Evolutionary conservation across 371 early-diverging fungal species (phyloP), one percentile per base, ranked within the genome.

Genomic region (Enterospora canceri): DNA sequence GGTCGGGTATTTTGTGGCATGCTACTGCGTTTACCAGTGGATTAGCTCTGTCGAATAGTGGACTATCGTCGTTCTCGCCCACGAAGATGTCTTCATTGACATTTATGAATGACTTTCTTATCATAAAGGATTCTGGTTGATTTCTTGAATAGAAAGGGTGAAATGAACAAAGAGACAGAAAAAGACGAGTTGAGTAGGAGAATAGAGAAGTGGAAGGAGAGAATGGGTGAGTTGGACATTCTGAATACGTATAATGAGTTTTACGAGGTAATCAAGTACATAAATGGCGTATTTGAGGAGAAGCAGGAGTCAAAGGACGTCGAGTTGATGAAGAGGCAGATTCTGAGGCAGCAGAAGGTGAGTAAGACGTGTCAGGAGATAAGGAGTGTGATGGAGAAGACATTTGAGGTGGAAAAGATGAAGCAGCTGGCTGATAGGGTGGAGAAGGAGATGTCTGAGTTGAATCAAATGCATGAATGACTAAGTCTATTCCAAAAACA

Each of bases 1-100:
- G 15, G 31, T 69, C 70, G 8, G 65, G 35, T 4, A 69, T 65
- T 12, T 28, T 40, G 28, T 69, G 70, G 49, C 57, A 55, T 26
- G 65, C 65, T 15, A 62, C 65, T 28, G 65, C 67, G 12, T 15
- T 12, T 12, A 65, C 29, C 29, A 19, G 19, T 33, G 61, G 57
- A 48, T 62, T 16, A 8, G 59, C 26, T 15, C 65, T 35, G 8
- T 23, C 8, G 46, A 46, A 46, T 15, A 46, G 15, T 15, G 46
- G 19, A 15, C 24, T 33, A 21, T 16, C 8, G 33, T 15, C 23
- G 21, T 33, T 8, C 12, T 55, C 48, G 31, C 48, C 15, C 12
- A 58, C 19, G 21, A 46, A 33, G 24, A 15, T 55, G 33, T 33
- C 35, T 33, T 8, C 30, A 58, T 8, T 8, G 8, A 19, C 24